Base-by-base conservation (phyloP, 2,329 filamentous ascomycete species). In the Fusarium acutatum region DNA sequence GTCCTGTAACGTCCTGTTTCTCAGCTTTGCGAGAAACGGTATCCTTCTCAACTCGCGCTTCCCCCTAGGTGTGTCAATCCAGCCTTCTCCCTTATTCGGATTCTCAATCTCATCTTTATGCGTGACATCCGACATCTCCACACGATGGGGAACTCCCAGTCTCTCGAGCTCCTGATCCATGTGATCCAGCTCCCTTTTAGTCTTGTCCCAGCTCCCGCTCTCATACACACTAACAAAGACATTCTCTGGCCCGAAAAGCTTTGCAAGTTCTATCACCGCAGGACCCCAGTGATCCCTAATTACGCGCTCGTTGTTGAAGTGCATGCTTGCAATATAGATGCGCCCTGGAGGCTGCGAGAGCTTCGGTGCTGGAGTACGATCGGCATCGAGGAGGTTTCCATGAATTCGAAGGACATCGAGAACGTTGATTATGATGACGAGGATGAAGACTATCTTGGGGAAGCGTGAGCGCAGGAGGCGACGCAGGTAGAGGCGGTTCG, bases 161-260 rank as follows among this genome's bases (percentile, higher is more conserved):
- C 79, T 78, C 14, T 84, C 87, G 15, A 94, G 82, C 61, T 87
- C 81, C 3, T 69, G 73, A 64, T 92, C 90, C 34, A 94, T 82
- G 30, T 88, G 84, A 28, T 79, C 81, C 72, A 94, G 81, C 12
- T 88, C 88, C 22, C 83, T 86, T 80, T 93, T 93, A 24, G 89
- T 93, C 65, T 90, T 84, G 78, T 94, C 92, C 83, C 88, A 90
- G 78, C 90, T 92, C 10, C 92, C 92, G 75, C 89, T 92, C 80
- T 94, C 92, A 66, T 89, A 87, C 35, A 94, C 86, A 67, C 88
- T 90, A 44, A 94, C 86, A 77, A 88, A 94, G 5, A 94, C 88
- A 77, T 93, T 93, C 7, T 89, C 84, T 0, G 86, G 81, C 0
- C 92, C 92, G 8, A 93, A 82, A 11, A 84, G 82, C 50, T 86